Conservation (phyloP, 345 rosid genomes). For the Moringa oleifera region DNA sequence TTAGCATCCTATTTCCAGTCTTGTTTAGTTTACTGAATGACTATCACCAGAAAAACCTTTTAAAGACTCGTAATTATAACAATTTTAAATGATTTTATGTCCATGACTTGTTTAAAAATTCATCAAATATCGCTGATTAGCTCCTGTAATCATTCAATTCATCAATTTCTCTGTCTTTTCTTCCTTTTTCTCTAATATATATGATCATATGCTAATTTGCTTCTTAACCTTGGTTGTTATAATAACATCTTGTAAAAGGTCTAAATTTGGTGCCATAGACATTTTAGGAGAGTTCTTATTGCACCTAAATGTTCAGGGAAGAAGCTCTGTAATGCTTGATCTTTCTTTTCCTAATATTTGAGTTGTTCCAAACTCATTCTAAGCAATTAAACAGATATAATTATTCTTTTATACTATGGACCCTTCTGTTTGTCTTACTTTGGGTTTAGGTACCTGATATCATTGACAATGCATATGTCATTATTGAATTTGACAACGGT, state of each 20-base stretch:
- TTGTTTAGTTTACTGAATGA: not conserved
- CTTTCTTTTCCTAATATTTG: not conserved
- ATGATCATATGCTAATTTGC: not conserved
- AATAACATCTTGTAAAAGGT: not conserved
- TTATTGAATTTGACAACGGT: conserved; percentile 84
- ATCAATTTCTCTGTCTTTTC: not conserved
- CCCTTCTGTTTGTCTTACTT: conserved; percentile 2
- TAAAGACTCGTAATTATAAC: not conserved
- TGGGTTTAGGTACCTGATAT: conserved; percentile 72
- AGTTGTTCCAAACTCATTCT: not conserved
- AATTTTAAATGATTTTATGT: too few species aligned
- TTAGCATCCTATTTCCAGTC: too few species aligned
- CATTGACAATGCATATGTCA: conserved; percentile 84
- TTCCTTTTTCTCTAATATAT: not conserved
- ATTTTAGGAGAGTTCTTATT: not conserved
- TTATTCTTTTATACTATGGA: too few species aligned
- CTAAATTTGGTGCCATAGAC: not conserved
- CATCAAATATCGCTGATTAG: not conserved
- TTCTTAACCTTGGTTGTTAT: too few species aligned
- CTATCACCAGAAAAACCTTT: not conserved
- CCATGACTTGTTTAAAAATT: too few species aligned
- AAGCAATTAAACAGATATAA: too few species aligned
- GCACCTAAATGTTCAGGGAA: not conserved
- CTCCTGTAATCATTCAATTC: not conserved
- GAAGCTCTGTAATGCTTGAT: not conserved